phyloP scores from a whole-genome alignment of 176 grass and related monocot genomes.

The maize (Zea mays) region Zm-B73-REFERENCE-NAM-5.0 NC_050097.1:19628001-19628500 shows the following conservation, averaged over 20 bases:
- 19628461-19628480: not conserved
- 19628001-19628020: not conserved
- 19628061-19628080: not conserved
- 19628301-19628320: constrained; percentile 35
- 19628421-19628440: not conserved
- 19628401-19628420: not conserved
- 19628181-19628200: not conserved
- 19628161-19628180: not conserved
- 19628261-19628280: not conserved
- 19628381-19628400: not conserved
- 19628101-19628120: not conserved
- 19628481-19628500: too few species aligned
- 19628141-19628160: too few species aligned
- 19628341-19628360: not conserved
- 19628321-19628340: not conserved
- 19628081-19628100: not conserved
- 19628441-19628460: not conserved
- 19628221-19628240: not conserved
- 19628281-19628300: constrained; percentile 21
- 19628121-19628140: not conserved
- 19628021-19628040: constrained; percentile 32
- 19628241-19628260: not conserved
- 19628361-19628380: not conserved
- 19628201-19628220: constrained; percentile 30
- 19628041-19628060: not conserved